Evolutionary conservation across 1,284 basidiomycete genomes (phyloP).

Genomic region (Pyrrhoderma noxium): DNA sequence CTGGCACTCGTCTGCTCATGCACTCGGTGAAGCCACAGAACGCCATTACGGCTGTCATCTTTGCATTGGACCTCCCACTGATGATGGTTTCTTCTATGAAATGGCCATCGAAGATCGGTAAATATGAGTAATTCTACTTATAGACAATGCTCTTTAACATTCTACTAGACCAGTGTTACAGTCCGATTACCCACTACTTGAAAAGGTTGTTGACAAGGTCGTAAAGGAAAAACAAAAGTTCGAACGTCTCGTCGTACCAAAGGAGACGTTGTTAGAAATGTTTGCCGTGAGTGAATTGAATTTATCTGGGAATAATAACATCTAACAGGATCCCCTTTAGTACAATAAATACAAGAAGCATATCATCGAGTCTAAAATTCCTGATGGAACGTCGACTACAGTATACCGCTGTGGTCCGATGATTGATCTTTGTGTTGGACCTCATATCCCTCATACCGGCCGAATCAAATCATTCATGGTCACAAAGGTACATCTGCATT

Average conservation of each 20-base stretch:
- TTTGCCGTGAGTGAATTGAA: slow-evolving; percentile 59
- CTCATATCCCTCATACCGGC: slow-evolving; percentile 96
- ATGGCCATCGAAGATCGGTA: slow-evolving; percentile 80
- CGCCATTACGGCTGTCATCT: slow-evolving; percentile 96
- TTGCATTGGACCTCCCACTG: slow-evolving; percentile 94
- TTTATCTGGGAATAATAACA: background rate
- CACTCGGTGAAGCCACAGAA: slow-evolving; percentile 97
- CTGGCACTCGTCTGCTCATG: slow-evolving; percentile 99
- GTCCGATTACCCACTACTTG: slow-evolving; percentile 83
- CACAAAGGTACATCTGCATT: slow-evolving; percentile 59
- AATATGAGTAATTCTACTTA: slow-evolving; percentile 17
- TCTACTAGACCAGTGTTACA: slow-evolving; percentile 58
- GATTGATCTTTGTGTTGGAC: slow-evolving; percentile 96
- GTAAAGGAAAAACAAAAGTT: slow-evolving; percentile 98
- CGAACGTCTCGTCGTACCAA: slow-evolving; percentile 88
- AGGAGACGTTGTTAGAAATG: slow-evolving; percentile 94
- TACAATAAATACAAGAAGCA: slow-evolving; percentile 99
- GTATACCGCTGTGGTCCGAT: slow-evolving; percentile 99
- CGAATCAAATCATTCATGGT: slow-evolving; percentile 96
- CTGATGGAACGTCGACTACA: slow-evolving; percentile 94
- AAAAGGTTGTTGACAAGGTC: slow-evolving; percentile 82
- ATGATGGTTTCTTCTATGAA: slow-evolving; percentile 99
- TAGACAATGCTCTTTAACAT: slow-evolving; percentile 1
- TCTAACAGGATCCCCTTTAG: slow-evolving; percentile 36
- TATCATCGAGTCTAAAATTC: slow-evolving; percentile 93